phyloP scores from a whole-genome alignment of 805 yeast species.

The Alloascoidea hylecoeti region DNA sequence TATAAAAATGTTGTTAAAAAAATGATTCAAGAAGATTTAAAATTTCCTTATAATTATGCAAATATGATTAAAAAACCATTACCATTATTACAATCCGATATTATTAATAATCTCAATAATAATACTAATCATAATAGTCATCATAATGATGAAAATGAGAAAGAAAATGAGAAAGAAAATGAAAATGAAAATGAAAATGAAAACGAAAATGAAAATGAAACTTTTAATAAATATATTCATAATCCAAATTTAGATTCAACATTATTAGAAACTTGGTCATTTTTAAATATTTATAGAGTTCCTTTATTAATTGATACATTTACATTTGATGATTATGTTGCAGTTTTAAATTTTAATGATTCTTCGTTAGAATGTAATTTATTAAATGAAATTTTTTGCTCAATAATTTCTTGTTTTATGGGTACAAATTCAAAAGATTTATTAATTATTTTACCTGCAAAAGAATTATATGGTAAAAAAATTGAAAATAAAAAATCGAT shows the following conservation, averaged over 20 bases:
- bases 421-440: constrained; percentile 25
- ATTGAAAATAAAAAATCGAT: neutral
- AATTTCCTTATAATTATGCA: neutral
- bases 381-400: constrained; percentile 56
- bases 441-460: constrained; percentile 15
- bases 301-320: constrained; percentile 56
- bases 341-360: constrained; percentile 36
- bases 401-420: constrained; percentile 42
- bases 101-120: no score
- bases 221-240: neutral
- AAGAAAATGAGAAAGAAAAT: neutral
- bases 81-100: no score
- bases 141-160: no score
- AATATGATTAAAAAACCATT: neutral
- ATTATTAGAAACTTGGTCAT: constrained; percentile 55
- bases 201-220: no score
- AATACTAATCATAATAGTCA: no score
- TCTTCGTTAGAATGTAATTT: constrained; percentile 32
- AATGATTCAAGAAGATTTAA: neutral
- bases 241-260: constrained; percentile 1
- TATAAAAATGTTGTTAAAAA: neutral
- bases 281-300: constrained; percentile 54
- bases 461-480: neutral
- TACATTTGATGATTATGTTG: constrained; percentile 66
- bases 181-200: no score